These are phyloP conservation scores for Cercophora sp. DNA, from an alignment of 495 filamentous ascomycete genomes.

Conservation along the genomic window DNA sequence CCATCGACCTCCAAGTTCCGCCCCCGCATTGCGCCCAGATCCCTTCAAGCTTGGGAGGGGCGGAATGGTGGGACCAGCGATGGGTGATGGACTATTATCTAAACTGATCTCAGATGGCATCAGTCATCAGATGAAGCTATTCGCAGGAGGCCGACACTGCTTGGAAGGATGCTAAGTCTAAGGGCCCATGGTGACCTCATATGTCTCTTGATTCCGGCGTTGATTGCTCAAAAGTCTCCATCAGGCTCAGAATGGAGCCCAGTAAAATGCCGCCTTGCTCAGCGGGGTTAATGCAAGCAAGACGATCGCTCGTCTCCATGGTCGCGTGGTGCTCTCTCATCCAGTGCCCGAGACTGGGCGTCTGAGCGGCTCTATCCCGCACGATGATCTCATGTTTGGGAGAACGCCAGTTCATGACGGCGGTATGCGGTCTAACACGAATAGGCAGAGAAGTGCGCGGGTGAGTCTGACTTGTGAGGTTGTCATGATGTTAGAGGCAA, in stretches of 20 bases:
- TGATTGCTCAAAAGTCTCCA: conserved; percentile 1
- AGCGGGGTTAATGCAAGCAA: conserved; percentile 6
- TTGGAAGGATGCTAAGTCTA: no score
- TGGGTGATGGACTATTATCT: no score
- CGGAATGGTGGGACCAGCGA: no score
- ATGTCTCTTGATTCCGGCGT: background rate
- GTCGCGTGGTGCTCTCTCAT: conserved; percentile 16
- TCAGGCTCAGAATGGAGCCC: background rate
- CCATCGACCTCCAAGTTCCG: no score
- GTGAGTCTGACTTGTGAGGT: background rate
- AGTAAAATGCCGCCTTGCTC: no score
- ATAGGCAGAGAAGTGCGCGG: background rate
- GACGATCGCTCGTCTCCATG: conserved; percentile 11
- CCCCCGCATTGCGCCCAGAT: no score
- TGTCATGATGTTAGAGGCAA: background rate
- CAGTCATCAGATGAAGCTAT: no score
- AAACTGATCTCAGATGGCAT: no score
- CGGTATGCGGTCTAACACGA: conserved; percentile 9
- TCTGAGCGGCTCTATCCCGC: conserved; percentile 11
- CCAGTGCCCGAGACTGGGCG: conserved; percentile 15
- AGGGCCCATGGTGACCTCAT: no score
- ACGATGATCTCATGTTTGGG: background rate
- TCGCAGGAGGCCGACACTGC: no score
- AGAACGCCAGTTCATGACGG: conserved; percentile 3
- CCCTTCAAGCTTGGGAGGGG: no score